phyloP scores from a whole-genome alignment of 257 asterid genomes.

The Plantago ovata region DNA sequence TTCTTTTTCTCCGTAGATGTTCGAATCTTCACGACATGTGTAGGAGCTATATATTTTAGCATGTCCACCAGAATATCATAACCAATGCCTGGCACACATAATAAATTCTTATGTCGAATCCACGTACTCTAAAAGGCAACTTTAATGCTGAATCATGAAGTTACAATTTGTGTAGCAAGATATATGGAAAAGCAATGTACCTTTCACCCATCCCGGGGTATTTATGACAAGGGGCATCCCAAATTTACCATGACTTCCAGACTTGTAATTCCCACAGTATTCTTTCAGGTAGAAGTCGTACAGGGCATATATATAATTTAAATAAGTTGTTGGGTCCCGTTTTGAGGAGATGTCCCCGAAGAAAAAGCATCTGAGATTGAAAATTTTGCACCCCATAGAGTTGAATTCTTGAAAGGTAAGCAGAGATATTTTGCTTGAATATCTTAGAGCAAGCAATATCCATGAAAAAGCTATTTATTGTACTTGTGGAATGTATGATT shows the following conservation, averaged over 20 bases:
- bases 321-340: conserved; percentile 70
- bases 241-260: conserved; percentile 28
- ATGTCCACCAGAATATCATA: conserved; percentile 78
- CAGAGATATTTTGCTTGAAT: too few species aligned
- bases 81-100: conserved; percentile 66
- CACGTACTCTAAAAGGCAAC: too few species aligned
- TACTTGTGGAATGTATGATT: too few species aligned
- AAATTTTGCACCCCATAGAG: not conserved
- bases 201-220: conserved; percentile 99
- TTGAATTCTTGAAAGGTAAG: too few species aligned
- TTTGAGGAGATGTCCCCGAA: conserved; percentile 90
- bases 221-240: conserved; percentile 77
- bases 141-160: not conserved
- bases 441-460: too few species aligned
- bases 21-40: conserved; percentile 77
- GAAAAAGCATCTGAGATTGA: conserved; percentile 77
- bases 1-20: conserved; percentile 59
- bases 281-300: conserved; percentile 59
- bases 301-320: conserved; percentile 52
- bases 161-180: conserved; percentile 9
- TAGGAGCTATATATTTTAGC: conserved; percentile 65
- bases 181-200: conserved; percentile 29
- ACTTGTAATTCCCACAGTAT: conserved; percentile 21
- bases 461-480: too few species aligned
- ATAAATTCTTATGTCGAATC: conserved; percentile 13